Base-by-base conservation (phyloP, 805 yeast genomes). In the Suhomyces vadensis region DNA sequence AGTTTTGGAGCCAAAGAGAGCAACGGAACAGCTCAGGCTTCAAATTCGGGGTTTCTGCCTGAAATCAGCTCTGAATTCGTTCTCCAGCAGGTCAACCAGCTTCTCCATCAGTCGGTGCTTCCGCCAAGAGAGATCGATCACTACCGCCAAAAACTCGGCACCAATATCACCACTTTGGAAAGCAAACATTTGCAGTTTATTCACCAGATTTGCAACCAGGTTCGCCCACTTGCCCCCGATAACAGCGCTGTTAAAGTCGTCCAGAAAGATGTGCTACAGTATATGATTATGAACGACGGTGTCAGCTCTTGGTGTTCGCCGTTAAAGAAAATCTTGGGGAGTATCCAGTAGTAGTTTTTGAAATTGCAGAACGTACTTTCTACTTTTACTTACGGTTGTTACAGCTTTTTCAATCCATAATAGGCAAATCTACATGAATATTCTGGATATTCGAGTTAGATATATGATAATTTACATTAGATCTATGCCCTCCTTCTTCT, bases 251-350 rank as follows among this genome's bases (percentile, higher is more conserved):
- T 19, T 21, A 24, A 48, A 42, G 21, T 31, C 29, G 27, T 74
- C 67, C 43, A 71, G 69, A 43, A 61, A 54, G 45, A 56, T 51
- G 39, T 68, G 68, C 41, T 73, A 68, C 65, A 74, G 23, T 83
- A 79, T 69, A 80, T 83, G 79, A 66, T 83, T 64, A 53, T 64
- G 2, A 79, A 81, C 52, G 74, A 72, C 35, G 82, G 85, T 0
- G 77, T 79, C 8, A 71, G 80, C 41, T 61, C 64, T 19, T 86
- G 95, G 95, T 79, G 86, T 48, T 71, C 79, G 20, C 85, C 91
- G 3, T 66, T 86, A 42, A 74, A 82, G 40, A 82, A 82, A 56
- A 60, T 84, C 3, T 47, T 60, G 38, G 48, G 45, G 14, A 39
- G 43, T 14, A 3, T 26, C 10, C 21, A 24, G 13, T 35, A 41